phyloP scores from a whole-genome alignment of 2,329 filamentous ascomycete species.

The Coleophoma eucalyptorum region DNA sequence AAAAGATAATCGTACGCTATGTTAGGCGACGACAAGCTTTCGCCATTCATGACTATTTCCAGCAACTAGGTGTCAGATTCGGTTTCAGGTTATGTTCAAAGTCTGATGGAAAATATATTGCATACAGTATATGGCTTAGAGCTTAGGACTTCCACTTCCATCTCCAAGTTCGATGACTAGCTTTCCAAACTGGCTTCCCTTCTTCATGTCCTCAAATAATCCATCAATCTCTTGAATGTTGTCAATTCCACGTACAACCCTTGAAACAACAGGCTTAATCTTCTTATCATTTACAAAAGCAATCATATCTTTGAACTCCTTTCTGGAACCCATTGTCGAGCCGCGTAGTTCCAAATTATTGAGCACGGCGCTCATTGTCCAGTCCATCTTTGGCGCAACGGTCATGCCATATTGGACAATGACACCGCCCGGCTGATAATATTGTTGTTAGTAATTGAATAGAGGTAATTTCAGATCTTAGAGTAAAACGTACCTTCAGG shows the following conservation, averaged over 20 bases:
- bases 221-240: slow-evolving; percentile 75
- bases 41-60: too few species aligned
- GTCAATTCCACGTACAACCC: slow-evolving; percentile 68
- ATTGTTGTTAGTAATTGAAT: background rate
- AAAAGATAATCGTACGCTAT: too few species aligned
- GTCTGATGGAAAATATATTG: too few species aligned
- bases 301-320: slow-evolving; percentile 90
- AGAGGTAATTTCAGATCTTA: background rate
- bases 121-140: too few species aligned
- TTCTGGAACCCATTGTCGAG: slow-evolving; percentile 85
- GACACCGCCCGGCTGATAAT: slow-evolving; percentile 64
- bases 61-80: too few species aligned
- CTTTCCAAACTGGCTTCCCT: slow-evolving; percentile 86
- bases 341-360: slow-evolving; percentile 86
- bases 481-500: slow-evolving; percentile 51
- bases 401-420: slow-evolving; percentile 93
- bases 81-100: too few species aligned
- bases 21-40: too few species aligned
- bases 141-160: background rate
- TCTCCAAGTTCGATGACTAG: slow-evolving; percentile 69
- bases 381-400: slow-evolving; percentile 77
- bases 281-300: slow-evolving; percentile 71
- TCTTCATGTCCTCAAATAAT: slow-evolving; percentile 85
- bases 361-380: slow-evolving; percentile 77
- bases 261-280: slow-evolving; percentile 74